These are phyloP conservation scores for Raphanus sativus DNA, from an alignment of 345 rosid species.

Conservation along the genomic window DNA sequence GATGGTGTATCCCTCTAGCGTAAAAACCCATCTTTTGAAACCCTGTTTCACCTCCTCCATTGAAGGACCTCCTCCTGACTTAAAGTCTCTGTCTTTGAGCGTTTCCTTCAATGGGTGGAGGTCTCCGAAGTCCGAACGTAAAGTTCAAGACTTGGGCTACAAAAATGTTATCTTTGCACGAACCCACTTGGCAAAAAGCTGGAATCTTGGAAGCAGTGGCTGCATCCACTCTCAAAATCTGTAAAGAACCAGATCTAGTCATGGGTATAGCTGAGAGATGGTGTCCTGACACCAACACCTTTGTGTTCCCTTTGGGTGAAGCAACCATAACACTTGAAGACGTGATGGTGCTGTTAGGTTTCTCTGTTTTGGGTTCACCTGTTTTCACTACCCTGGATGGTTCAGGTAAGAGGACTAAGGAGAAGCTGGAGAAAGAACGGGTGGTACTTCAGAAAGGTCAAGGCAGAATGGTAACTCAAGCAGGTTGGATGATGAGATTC, in stretches of 20 bases:
- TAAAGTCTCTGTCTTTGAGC: conserved; percentile 4
- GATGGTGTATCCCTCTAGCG: conserved; percentile 23
- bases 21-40: background rate
- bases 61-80: background rate
- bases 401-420: background rate
- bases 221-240: conserved; percentile 34
- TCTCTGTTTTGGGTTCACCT: conserved; percentile 49
- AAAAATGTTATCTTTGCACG: background rate
- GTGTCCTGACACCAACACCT: conserved; percentile 46
- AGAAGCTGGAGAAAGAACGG: conserved; percentile 6
- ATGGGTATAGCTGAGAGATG: conserved; percentile 44
- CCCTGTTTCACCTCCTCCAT: background rate
- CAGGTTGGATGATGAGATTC: conserved; percentile 39
- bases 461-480: background rate
- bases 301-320: conserved; percentile 60
- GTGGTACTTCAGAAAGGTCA: background rate
- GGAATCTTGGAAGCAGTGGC: conserved; percentile 47
- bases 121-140: background rate
- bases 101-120: background rate
- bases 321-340: conserved; percentile 54
- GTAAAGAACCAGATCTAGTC: conserved; percentile 25
- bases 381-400: conserved; percentile 25
- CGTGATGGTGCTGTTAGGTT: conserved; percentile 43
- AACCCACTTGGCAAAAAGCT: conserved; percentile 41
- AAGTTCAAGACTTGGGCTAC: background rate